Base-by-base conservation (phyloP, 441 rosid species). In the Gossypium schwendimanii region DNA sequence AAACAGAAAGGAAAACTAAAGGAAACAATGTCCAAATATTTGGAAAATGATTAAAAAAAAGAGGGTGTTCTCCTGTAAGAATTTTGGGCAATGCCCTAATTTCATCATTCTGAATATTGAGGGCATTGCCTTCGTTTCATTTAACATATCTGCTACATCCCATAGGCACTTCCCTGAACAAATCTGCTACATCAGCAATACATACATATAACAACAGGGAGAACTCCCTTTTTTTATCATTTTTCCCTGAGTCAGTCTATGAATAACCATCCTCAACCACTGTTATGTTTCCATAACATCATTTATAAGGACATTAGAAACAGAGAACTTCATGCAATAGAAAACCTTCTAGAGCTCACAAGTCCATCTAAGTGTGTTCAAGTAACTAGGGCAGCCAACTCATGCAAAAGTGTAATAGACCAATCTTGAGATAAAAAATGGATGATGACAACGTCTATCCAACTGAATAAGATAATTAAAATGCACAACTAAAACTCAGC, bases 331-430 rank as follows among this genome's bases (percentile, higher is more conserved):
- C 6, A 36, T 44, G 54, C 18, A 14, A 64, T 10, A 20, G 53
- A 20, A 44, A 64, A 64, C 15, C 33, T 44, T 64, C 28, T 6
- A 10, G 33, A 20, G 33, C 31, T 11, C 69, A 41, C 54, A 21
- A 21, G 54, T 28, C 53, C 53, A 20, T 21, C 26, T 44, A 64
- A 33, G 68, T 44, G n/a, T 18, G 53, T 64, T 44, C 7, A 20
- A 20, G 52, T 18, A 14, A 64, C 4, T 64, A 11, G 1, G 44
- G 69, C 31, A 64, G 54, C 54, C 69, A 64, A 6, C 24, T 44
- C 69, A 64, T 64, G 33, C 47, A 64, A 20, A 64, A 33, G 14
- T 44, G 69, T 21, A 20, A 64, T 45, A 63, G 69, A 44, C 18
- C 69, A 44, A 1, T 31, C 39, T 17, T 36, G 49, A 62, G 2